Evolutionary conservation across 2,329 filamentous ascomycete species (phyloP).

Genomic region (Pseudogymnoascus sp.): DNA sequence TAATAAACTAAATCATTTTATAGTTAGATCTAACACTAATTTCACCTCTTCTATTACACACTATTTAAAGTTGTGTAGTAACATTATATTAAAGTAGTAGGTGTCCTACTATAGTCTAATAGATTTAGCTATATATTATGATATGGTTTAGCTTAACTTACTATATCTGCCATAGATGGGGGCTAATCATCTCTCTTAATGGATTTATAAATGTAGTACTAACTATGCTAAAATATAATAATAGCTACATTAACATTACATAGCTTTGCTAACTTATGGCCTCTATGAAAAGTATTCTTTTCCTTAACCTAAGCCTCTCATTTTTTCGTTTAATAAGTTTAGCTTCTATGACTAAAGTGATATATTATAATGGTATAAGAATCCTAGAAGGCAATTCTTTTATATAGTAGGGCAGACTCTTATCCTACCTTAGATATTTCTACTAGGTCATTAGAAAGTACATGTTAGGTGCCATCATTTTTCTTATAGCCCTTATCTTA

Average conservation of each 20-base stretch:
- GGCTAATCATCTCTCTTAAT: neutral
- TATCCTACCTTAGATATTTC: neutral
- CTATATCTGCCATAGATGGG: neutral
- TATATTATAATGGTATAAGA: neutral
- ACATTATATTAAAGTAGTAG: neutral
- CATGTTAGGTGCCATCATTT: neutral
- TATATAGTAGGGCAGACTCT: neutral
- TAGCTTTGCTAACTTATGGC: neutral
- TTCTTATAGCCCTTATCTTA: neutral
- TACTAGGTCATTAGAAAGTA: neutral
- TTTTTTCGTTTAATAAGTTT: neutral
- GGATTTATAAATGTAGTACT: neutral
- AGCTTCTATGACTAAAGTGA: neutral
- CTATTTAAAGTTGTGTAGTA: neutral
- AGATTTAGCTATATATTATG: neutral
- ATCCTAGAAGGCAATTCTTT: neutral
- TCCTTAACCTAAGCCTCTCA: neutral
- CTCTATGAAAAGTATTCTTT: neutral
- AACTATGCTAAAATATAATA: neutral
- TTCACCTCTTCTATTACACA: neutral
- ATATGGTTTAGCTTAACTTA: neutral
- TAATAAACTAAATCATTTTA: neutral
- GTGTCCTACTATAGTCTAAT: neutral
- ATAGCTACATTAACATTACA: neutral
- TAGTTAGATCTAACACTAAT: neutral